Base-by-base conservation (phyloP, 345 rosid genomes). In the Iberis pinnata region DNA sequence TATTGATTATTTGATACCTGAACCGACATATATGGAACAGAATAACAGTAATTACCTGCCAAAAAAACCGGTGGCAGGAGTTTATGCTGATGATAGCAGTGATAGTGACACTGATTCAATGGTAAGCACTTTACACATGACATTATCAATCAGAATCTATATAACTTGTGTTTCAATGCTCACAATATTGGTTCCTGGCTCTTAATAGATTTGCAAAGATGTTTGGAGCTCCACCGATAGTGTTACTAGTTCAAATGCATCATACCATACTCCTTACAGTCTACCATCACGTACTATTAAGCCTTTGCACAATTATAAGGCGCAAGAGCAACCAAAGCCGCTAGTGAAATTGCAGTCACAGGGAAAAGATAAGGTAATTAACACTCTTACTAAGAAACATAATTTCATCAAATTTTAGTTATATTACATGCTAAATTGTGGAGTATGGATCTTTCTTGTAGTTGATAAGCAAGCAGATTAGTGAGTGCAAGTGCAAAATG, bases 61-160 rank as follows among this genome's bases (percentile, higher is more conserved):
- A 0, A 57, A 35, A 49, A 35, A 43, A 4, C 58, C 70, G 10
- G 53, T 56, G 4, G 18, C 41, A 10, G 33, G 53, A 18, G 6
- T 33, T 50, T 5, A 56, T 4, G 0, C 39, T 1, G 45, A 35
- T 56, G 36, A 32, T n/a, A 39, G 56, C 61, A 22, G 62, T 49
- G 69, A 64, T 17, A 5, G 3, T 49, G 69, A 64, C 39, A 46
- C 54, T 46, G 61, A 48, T 50, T 64, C 69, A 56, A 49, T 12
- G 63, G 69, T 64, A 64, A 49, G 6, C 24, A 22, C 20, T 15
- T 40, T 12, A 4, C 56, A 47, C 27, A 43, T 14, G 7, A 6
- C 36, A 31, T 42, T 22, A 42, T 18, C 16, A 12, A n/a, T 31
- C 27, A 38, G 9, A 18, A 38, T 9, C 27, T 39, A 18, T 39